These are phyloP conservation scores for Magnusiomyces sp. DNA, from an alignment of 1,139 yeast genomes.

Conservation along the genomic window DNA sequence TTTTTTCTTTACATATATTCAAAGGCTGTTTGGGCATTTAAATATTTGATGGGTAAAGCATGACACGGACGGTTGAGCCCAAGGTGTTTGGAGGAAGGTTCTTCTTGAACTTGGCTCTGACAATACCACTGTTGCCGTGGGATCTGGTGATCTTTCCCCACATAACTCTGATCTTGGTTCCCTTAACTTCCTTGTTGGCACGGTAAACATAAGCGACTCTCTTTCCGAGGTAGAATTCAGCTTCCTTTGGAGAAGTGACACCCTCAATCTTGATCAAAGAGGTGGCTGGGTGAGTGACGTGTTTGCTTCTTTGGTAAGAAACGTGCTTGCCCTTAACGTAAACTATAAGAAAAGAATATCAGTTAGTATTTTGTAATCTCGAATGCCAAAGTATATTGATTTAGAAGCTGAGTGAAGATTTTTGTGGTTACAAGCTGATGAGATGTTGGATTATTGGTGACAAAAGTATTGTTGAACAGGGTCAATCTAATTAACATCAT, in stretches of 20 bases:
- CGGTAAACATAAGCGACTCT: constrained; percentile 99
- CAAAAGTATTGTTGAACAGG: too few relatives aligned
- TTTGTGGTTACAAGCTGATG: too few relatives aligned
- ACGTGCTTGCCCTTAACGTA: constrained; percentile 99
- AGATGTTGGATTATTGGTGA: too few relatives aligned
- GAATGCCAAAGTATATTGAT: too few relatives aligned
- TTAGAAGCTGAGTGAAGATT: too few relatives aligned
- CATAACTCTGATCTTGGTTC: constrained; percentile 98
- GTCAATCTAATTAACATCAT: too few relatives aligned
- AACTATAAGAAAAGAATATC: constrained; percentile 49
- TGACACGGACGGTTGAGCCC: constrained; percentile 99
- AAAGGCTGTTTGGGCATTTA: constrained; percentile 44
- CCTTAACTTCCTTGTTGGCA: constrained; percentile 96
- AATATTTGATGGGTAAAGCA: constrained; percentile 99
- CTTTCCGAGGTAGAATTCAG: constrained; percentile 99
- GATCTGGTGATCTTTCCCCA: constrained; percentile 95
- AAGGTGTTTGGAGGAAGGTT: constrained; percentile 99
- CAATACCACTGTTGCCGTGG: constrained; percentile 98
- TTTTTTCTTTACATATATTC: background rate
- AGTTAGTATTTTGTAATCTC: too few relatives aligned
- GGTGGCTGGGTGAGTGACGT: constrained; percentile 95
- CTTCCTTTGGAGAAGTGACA: constrained; percentile 83
- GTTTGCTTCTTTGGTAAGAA: constrained; percentile 99
- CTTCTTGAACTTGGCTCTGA: constrained; percentile 98
- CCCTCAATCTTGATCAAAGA: constrained; percentile 96